A percentile compares a stretch with the other conserved stretches of the same genome.
phyloP scores from a whole-genome alignment of 176 grass and related monocot species.

The Hsuehochloa calcarea region DNA sequence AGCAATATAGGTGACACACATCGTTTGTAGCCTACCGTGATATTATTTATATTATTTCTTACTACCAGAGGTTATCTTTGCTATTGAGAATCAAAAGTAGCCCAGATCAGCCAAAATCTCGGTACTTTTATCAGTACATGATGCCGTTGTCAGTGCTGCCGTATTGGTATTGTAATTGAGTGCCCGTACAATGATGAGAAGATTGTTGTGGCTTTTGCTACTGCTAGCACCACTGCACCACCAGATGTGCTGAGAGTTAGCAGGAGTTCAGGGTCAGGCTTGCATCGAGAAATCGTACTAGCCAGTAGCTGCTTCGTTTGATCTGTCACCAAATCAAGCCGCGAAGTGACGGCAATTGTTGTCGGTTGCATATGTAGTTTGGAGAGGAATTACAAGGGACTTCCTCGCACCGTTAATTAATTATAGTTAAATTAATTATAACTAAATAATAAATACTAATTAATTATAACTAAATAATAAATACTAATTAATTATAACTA shows the following conservation, averaged over 20 bases:
- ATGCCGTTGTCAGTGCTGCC: background rate
- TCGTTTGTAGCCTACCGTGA: too few species aligned
- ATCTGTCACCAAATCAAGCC: slow-evolving; percentile 12
- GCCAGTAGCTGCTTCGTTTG: background rate
- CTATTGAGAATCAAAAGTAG: too few species aligned
- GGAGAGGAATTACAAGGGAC: too few species aligned
- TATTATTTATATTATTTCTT: too few species aligned
- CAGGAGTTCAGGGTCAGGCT: background rate
- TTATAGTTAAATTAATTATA: too few species aligned
- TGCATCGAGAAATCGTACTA: background rate
- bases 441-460: too few species aligned
- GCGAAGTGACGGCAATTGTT: background rate
- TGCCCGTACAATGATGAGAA: background rate
- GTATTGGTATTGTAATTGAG: background rate
- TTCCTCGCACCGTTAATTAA: too few species aligned
- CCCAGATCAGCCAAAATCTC: too few species aligned
- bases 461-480: too few species aligned
- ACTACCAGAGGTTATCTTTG: too few species aligned
- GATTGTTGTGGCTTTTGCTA: background rate
- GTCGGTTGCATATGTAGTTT: background rate
- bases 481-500: too few species aligned
- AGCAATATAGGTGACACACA: too few species aligned
- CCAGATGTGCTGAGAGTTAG: background rate
- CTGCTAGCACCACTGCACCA: background rate
- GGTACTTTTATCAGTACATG: background rate